Evolutionary conservation across 805 yeast species (phyloP), one percentile per base, ranked within the genome.

Genomic region (Myxozyma mucilagina): DNA sequence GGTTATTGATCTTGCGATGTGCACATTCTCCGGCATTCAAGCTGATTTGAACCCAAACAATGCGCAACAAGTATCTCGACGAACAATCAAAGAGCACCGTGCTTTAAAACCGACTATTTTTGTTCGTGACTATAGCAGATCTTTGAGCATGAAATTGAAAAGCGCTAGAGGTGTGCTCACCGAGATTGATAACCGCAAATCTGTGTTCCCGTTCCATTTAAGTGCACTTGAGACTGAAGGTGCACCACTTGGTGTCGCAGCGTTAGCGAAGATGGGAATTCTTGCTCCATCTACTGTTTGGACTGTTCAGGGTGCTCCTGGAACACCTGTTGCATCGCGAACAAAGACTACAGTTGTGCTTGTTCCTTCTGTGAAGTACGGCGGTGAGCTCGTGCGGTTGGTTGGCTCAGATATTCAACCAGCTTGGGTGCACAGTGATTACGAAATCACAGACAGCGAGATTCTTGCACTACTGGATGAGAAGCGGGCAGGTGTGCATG

Each of bases 131-230:
- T 89, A 85, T 73, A 86, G 83, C 60, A 81, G 36, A 32, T 24
- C 39, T 11, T 42, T 62, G 45, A 56, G 60, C 54, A 62, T 93
- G 71, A 90, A 87, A 71, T 78, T 93, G 69, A 86, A 82, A 72
- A 80, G 89, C 29, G 81, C 96, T 9, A 84, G 96, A 74, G 82
- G 80, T 63, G 79, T 91, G 58, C 79, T 92, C 67, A 79, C 84
- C 38, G 82, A 82, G 62, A 83, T 90, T 67, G 97, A 91, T 75
- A 84, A 82, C 67, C 78, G 82, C 51, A 80, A 83, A 68, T 89
- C 97, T 32, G 98, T 94, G 38, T 93, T 84, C 75, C 98, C 99
- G 59, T 90, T 93, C 80, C 93, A 62, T 29, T n/a, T 59, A 16
- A 36, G 90, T 29, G 47, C 64, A 6, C 56, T 62, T 35, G 47